phyloP scores from a whole-genome alignment of 495 filamentous ascomycete genomes.

The Neurospora sp. region DNA sequence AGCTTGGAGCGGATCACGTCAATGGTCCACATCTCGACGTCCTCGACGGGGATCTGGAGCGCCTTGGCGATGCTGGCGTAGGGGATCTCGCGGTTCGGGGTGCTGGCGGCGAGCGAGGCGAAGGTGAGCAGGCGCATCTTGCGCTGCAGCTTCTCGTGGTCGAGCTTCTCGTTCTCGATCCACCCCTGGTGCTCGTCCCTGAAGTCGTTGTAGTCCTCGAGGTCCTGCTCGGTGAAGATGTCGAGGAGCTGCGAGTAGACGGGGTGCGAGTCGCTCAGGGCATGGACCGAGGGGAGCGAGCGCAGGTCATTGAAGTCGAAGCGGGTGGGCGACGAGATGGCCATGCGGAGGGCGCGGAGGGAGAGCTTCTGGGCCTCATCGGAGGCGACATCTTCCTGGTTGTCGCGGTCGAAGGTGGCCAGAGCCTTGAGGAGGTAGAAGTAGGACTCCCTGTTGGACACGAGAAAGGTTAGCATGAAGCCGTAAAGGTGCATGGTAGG shows the following conservation, averaged over 20 bases:
- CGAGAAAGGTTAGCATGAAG: slow-evolving; percentile 10
- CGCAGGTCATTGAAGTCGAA: slow-evolving; percentile 94
- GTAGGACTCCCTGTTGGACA: slow-evolving; percentile 51
- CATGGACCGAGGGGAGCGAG: slow-evolving; percentile 73
- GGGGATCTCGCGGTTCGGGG: slow-evolving; percentile 70
- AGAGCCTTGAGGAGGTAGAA: slow-evolving; percentile 74
- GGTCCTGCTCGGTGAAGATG: slow-evolving; percentile 83
- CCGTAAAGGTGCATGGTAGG: not conserved
- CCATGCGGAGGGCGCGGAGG: slow-evolving; percentile 72
- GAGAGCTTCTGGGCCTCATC: slow-evolving; percentile 71
- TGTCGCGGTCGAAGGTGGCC: slow-evolving; percentile 66
- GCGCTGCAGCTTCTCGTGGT: slow-evolving; percentile 53
- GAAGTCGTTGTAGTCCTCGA: slow-evolving; percentile 94
- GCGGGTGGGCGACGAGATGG: slow-evolving; percentile 63
- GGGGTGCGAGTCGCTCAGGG: slow-evolving; percentile 71
- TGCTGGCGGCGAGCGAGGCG: slow-evolving; percentile 74
- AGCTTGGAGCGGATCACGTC: slow-evolving; percentile 92
- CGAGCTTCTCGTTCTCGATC: slow-evolving; percentile 59
- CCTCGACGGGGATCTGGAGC: slow-evolving; percentile 66
- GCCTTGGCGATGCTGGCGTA: slow-evolving; percentile 74
- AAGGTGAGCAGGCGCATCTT: slow-evolving; percentile 96
- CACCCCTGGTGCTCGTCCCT: slow-evolving; percentile 71
- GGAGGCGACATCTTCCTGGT: slow-evolving; percentile 45
- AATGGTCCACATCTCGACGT: slow-evolving; percentile 97
- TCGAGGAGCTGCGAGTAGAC: slow-evolving; percentile 83